A percentile compares a stretch with the other conserved stretches of the same genome.
These are phyloP conservation scores for Euptelea pleiosperma DNA, from an alignment of 164 flowering plant species.

Conservation along the genomic window DNA sequence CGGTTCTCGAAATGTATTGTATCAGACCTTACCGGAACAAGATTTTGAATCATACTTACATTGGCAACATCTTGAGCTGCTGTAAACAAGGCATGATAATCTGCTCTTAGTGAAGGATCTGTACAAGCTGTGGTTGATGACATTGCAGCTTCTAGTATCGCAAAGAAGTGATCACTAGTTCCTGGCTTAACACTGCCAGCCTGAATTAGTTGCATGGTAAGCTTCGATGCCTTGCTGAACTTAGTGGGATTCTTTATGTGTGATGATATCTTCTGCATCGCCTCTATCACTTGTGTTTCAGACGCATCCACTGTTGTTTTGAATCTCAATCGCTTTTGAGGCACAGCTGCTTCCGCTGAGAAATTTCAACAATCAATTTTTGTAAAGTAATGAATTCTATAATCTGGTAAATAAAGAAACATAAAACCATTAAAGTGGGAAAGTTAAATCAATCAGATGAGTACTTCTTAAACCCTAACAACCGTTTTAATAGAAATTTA, in stretches of 20 bases:
- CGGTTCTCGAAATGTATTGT: no score
- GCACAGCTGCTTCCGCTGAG: slow-evolving; percentile 30
- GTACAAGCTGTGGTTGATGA: slow-evolving; percentile 54
- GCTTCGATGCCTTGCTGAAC: slow-evolving; percentile 89
- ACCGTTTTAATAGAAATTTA: no score
- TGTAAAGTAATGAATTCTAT: no score
- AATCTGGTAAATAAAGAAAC: neutral
- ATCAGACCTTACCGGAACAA: no score
- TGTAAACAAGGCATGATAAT: slow-evolving; percentile 76
- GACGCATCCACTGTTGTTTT: slow-evolving; percentile 85
- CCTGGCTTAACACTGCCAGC: slow-evolving; percentile 81
- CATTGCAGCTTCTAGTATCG: slow-evolving; percentile 89
- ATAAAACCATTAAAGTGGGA: neutral
- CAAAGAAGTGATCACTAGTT: slow-evolving; percentile 66
- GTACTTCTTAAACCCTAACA: no score
- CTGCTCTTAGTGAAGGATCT: slow-evolving; percentile 69
- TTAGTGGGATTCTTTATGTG: slow-evolving; percentile 73
- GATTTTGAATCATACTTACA: no score
- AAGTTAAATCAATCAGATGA: neutral
- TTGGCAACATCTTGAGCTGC: slow-evolving; percentile 68
- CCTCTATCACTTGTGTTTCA: slow-evolving; percentile 76
- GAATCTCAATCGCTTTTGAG: slow-evolving; percentile 68
- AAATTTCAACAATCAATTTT: neutral
- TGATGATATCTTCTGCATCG: slow-evolving; percentile 85
- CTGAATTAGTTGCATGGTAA: slow-evolving; percentile 83